Base-by-base conservation (phyloP, 257 asterid genomes). In the Solanum chmielewskii region DNA sequence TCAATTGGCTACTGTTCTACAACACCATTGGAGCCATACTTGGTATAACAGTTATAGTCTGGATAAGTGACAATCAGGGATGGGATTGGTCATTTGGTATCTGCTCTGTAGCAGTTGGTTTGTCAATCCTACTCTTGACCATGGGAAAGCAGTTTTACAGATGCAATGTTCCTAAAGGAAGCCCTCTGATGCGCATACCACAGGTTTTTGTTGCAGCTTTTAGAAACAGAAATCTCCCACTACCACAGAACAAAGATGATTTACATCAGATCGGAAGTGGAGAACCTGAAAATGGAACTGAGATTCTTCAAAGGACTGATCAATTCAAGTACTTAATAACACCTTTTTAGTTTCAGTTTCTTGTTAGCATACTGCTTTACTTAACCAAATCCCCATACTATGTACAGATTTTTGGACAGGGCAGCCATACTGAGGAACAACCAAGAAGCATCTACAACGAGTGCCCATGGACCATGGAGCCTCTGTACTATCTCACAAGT, bases 1-100 rank as follows among this genome's bases (percentile, higher is more conserved):
- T 94, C 91, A 95, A 94, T 86, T 94, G 95, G 97, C 88, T 90
- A 90, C 62, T 93, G 86, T 90, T 94, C 75, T 92, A 59, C 33
- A 18, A 90, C 52, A 91, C 92, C 7, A 1, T 84, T 2, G 98
- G 97, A 86, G 93, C 95, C 4, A 88, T 91, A 59, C 23, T 94
- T n/a, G 95, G 98, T n/a, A 93, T 94, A 27, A 95, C 97, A 0
- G 88, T 93, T 81, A 6, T 95, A 9, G 98, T 95, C 7, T 94
- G 98, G 96, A 93, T 93, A 41, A 93, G 92, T 78, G 87, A 92
- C 27, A 94, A 90, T 60, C 88, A 83, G 23, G 98, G 98, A 9
- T 93, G 98, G 97, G 97, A 92, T 89, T 94, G 98, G 98, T 88
- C 93, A 5, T 95, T 94, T 52, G 94, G 93, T 21, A 86, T 93